phyloP scores from a whole-genome alignment of 2,329 filamentous ascomycete genomes.

The Dothiorella sarmentorum region DNA sequence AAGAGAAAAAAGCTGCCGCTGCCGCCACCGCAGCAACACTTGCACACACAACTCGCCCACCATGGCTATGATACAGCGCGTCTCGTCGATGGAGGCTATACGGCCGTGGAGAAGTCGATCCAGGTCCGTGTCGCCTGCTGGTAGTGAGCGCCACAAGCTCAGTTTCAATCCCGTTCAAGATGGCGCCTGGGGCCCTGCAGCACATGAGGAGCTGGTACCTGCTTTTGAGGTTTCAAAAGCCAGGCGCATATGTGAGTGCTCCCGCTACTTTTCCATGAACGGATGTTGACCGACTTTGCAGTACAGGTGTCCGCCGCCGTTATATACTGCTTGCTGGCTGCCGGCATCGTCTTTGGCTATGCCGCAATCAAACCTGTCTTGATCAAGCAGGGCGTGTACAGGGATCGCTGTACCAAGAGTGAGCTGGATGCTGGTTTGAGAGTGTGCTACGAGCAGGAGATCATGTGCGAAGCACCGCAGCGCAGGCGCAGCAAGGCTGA shows the following conservation, averaged over 20 bases:
- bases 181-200: conserved; percentile 42
- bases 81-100: conserved; percentile 41
- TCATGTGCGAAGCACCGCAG: conserved; percentile 22
- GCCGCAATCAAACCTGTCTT: conserved; percentile 41
- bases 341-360: conserved; percentile 41
- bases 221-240: conserved; percentile 55
- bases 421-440: conserved; percentile 33
- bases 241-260: conserved; percentile 50
- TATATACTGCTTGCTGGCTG: conserved; percentile 62
- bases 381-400: conserved; percentile 37
- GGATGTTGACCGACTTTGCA: conserved; percentile 31
- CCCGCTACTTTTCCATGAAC: not conserved
- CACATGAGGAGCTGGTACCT: conserved; percentile 41
- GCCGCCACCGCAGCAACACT: not conserved
- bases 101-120: conserved; percentile 36
- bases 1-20: not conserved
- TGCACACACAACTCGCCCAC: not conserved
- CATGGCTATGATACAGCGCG: conserved; percentile 40
- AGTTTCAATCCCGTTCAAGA: conserved; percentile 45
- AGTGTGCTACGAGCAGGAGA: conserved; percentile 39
- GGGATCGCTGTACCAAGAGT: conserved; percentile 34
- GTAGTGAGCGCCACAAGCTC: conserved; percentile 43
- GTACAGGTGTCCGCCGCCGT: conserved; percentile 68
- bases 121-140: conserved; percentile 24
- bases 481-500: not conserved